These are phyloP conservation scores for Termitomyces sp. DNA, from an alignment of 768 basidiomycete species.

Conservation along the genomic window DNA sequence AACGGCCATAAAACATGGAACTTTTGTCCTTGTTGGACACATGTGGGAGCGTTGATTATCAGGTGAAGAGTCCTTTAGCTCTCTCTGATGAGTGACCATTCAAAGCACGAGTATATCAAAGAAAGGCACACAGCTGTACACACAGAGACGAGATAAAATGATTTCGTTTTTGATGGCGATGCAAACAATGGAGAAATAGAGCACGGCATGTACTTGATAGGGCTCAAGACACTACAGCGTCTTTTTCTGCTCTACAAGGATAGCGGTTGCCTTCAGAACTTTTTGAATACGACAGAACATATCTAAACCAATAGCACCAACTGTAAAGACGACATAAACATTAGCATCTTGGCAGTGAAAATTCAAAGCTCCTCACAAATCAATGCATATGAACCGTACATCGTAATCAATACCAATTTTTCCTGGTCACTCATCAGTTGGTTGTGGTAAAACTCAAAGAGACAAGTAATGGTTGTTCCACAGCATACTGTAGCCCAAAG, in stretches of 20 bases:
- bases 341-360: background rate
- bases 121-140: background rate
- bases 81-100: background rate
- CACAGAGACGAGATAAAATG: background rate
- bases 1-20: background rate
- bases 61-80: background rate
- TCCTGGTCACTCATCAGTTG: conserved; percentile 15
- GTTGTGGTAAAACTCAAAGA: conserved; percentile 18
- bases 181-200: background rate
- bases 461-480: conserved; percentile 17
- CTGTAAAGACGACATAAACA: background rate
- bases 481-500: conserved; percentile 14
- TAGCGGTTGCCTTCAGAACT: conserved; percentile 6
- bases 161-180: background rate
- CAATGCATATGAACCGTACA: conserved; percentile 16
- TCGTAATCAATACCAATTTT: conserved; percentile 10
- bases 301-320: conserved; percentile 14
- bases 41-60: background rate
- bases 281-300: conserved; percentile 18
- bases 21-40: background rate
- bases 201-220: background rate
- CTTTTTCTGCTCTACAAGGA: conserved; percentile 2
- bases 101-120: background rate
- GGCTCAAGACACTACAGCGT: background rate
- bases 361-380: conserved; percentile 10